Percentiles rank a stretch among this genome's conserved stretches.
Evolutionary conservation across 1,284 basidiomycete species (phyloP).

Genomic region (Fomitiporia mediterranea): DNA sequence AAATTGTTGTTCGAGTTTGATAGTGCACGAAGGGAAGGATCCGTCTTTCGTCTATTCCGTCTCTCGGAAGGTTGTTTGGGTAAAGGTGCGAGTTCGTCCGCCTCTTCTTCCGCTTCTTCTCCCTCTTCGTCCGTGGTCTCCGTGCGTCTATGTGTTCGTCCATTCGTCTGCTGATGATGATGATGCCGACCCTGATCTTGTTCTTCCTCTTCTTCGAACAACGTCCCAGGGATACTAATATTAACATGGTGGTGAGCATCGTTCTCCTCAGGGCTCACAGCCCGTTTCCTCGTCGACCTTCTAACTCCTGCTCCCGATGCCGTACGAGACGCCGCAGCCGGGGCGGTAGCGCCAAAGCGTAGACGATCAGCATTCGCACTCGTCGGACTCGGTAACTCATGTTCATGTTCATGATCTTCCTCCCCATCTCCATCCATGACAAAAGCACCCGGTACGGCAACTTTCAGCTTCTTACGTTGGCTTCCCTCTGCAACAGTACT

Average conservation of each 20-base stretch:
- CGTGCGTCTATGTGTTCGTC: not conserved
- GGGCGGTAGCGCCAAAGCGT: not conserved
- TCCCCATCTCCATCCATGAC: slow-evolving; percentile 6
- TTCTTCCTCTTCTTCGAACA: slow-evolving; percentile 19
- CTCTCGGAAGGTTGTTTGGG: no score
- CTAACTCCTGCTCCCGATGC: not conserved
- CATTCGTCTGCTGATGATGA: not conserved
- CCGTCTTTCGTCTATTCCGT: slow-evolving; percentile 3
- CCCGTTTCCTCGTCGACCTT: slow-evolving; percentile 13
- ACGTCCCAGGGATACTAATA: slow-evolving; percentile 21
- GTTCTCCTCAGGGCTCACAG: slow-evolving; percentile 16
- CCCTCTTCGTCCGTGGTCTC: not conserved
- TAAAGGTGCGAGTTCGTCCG: slow-evolving; percentile 20
- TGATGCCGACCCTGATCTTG: not conserved
- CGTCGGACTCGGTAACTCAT: slow-evolving; percentile 13
- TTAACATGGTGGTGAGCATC: not conserved
- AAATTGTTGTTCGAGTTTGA: not conserved
- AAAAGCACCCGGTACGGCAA: slow-evolving; percentile 18
- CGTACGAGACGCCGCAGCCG: not conserved
- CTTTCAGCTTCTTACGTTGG: not conserved
- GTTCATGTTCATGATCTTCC: slow-evolving; percentile 9
- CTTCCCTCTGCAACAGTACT: not conserved
- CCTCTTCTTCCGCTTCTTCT: slow-evolving; percentile 17
- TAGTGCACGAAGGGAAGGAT: slow-evolving; percentile 2
- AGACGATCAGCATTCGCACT: slow-evolving; percentile 1